Base-by-base conservation (phyloP, 768 basidiomycete species). In the Hypholoma fasciculare region DNA sequence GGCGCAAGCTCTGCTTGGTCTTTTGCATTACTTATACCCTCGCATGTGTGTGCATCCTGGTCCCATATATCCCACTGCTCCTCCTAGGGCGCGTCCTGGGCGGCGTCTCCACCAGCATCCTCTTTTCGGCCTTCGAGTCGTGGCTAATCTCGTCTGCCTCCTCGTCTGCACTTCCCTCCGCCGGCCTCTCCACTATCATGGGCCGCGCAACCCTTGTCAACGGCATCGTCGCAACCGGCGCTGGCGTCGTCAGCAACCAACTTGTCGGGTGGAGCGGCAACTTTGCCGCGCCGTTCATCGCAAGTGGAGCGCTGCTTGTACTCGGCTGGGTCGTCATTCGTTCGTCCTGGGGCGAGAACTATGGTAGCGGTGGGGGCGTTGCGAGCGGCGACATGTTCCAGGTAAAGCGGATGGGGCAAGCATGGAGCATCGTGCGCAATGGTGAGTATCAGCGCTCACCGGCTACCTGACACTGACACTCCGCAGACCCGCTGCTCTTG, bases 71-170 rank as follows among this genome's bases (percentile, higher is more conserved):
- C 23, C 86, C 87, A 8, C 56, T 89, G 46, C 79, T 91, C 34
- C 69, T 90, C 42, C 3, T 83, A 2, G 90, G 87, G 1, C 83
- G 90, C 27, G 67, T 89, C 14, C 75, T 88, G 5, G 90, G 87
- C 1, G 90, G 90, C 1, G 67, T 88, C 40, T 88, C 89, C 1
- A 90, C 89, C 0, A 86, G 89, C 17, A 90, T 90, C 61, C 80
- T 90, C 36, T 90, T 85, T 72, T 88, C 87, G 12, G 85, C 82
- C 7, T 90, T 91, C 62, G 89, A 92, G 63, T 85, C 88, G 20
- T 92, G 90, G 90, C 74, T 92, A 48, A 78, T 91, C 47, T 86
- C 87, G 3, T 79, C 88, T 0, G 75, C 86, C 14, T 80, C 81
- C 20, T 70, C 78, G 12, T 63, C 81, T 8, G 74, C 78, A 1